phyloP scores from a whole-genome alignment of 768 basidiomycete species.

The Naganishia onofrii region DNA sequence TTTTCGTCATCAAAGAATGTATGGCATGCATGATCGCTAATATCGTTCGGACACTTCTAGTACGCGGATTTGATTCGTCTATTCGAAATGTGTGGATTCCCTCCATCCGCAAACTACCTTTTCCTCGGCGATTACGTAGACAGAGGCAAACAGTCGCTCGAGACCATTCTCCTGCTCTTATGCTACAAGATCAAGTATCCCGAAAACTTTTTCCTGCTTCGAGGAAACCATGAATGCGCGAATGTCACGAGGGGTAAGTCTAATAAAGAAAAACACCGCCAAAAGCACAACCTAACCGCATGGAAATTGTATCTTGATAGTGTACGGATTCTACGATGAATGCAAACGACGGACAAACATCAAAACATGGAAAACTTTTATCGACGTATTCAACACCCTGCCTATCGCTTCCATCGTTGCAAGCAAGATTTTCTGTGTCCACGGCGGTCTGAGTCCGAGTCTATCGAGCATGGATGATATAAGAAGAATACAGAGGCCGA shows the following conservation, averaged over 20 bases:
- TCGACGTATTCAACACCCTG: constrained; percentile 98
- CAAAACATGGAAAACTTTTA: constrained; percentile 99
- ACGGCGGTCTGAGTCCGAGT: constrained; percentile 77
- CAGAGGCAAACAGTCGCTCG: constrained; percentile 94
- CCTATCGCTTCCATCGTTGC: constrained; percentile 98
- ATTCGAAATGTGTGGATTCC: constrained; percentile 99
- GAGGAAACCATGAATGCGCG: constrained; percentile 98
- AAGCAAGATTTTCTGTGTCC: constrained; percentile 99
- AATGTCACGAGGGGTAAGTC: constrained; percentile 92
- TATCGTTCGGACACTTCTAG: constrained; percentile 29
- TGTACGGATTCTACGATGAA: constrained; percentile 99
- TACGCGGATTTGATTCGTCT: constrained; percentile 97
- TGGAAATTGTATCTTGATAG: constrained; percentile 55
- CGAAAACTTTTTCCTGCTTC: constrained; percentile 95
- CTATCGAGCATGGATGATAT: constrained; percentile 85
- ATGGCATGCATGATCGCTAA: not conserved
- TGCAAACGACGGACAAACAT: constrained; percentile 99
- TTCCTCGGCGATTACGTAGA: constrained; percentile 99
- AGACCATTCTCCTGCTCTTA: constrained; percentile 90
- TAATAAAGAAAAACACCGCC: not conserved
- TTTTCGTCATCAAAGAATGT: not conserved
- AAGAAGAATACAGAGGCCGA: constrained; percentile 92
- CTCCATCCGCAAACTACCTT: constrained; percentile 92
- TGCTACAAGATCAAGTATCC: constrained; percentile 99
- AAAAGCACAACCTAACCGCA: not conserved